Conservation (phyloP, 73 alveolate species). For the Symbiodinium natans region DNA sequence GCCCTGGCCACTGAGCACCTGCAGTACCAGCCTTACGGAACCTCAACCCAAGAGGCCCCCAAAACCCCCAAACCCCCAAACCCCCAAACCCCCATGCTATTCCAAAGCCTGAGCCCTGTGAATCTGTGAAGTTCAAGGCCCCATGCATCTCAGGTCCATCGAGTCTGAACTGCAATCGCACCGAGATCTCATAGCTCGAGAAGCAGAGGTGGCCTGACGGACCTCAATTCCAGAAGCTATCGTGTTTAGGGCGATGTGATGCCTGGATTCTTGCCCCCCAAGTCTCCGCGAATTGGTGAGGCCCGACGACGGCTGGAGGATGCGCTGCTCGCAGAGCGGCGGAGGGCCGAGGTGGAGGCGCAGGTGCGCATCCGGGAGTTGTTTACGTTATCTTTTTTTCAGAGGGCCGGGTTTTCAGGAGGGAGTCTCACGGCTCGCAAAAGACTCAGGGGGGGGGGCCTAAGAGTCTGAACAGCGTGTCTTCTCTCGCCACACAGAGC, state of each 20-base stretch:
- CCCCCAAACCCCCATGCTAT: no score
- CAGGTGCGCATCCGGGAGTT: no score
- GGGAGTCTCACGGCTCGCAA: no score
- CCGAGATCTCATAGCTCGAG: constrained; percentile 54
- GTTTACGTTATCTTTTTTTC: no score
- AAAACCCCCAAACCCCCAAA: no score
- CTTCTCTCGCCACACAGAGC: no score
- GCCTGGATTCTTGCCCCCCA: not conserved
- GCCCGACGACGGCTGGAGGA: constrained; percentile 81
- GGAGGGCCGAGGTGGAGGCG: constrained; percentile 58
- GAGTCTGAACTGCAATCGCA: constrained; percentile 69
- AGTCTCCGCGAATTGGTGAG: not conserved
- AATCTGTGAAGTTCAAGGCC: not conserved
- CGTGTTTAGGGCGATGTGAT: not conserved
- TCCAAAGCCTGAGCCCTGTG: no score
- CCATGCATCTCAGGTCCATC: constrained; percentile 16
- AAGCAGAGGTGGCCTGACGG: constrained; percentile 61
- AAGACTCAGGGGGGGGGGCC: no score
- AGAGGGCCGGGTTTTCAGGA: no score
- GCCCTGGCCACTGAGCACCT: constrained; percentile 64
- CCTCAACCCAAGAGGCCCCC: no score
- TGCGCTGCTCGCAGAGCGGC: constrained; percentile 54
- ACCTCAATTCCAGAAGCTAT: no score
- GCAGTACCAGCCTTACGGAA: not conserved
- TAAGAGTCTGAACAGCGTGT: no score